Evolutionary conservation across 2,329 filamentous ascomycete species (phyloP), one percentile per base, ranked within the genome.

Genomic region (Emydomyces testavorans): DNA sequence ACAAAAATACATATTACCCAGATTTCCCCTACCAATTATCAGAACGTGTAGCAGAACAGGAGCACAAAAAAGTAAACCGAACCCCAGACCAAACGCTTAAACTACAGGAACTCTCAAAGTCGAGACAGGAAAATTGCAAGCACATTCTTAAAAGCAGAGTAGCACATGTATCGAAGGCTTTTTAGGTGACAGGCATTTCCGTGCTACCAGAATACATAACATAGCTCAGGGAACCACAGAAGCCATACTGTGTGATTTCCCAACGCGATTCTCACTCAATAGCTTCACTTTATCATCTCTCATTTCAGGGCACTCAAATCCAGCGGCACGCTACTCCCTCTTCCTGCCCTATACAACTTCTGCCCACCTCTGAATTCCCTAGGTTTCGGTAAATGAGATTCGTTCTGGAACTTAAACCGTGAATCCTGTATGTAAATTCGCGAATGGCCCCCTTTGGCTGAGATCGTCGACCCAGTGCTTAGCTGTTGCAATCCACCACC

Each of bases 251-350:
- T 13, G 16, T 36, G 26, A 3, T 13, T 43, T 41, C 8, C 13
- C 38, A 8, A 28, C 26, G 6, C 2, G 11, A 5, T 10, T 29
- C 16, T 11, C 13, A 28, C 10, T 16, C 18, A 21, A 21, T 13
- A 16, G 23, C 13, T 8, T 16, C 26, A 1, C 26, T 35, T 43
- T 13, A 16, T 11, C 13, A 3, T 16, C 26, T 1, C 26, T 35
- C 37, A 62, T 21, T 48, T 49, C 43, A 83, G 73, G 11, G 75
- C 71, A 55, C 72, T 78, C 61, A 98, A 66, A 70, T 96, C 86
- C 57, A 96, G 71, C 24, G 92, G 92, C 56, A 96, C 89, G 71
- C 85, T 95, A 68, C 88, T 95, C 26, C 88, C 90, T 61, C 90
- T 78, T 6, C 92, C 92, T 29, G 92, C 92, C 53, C 90, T 76